Conservation (phyloP, 345 rosid species). For the Hevea brasiliensis region DNA sequence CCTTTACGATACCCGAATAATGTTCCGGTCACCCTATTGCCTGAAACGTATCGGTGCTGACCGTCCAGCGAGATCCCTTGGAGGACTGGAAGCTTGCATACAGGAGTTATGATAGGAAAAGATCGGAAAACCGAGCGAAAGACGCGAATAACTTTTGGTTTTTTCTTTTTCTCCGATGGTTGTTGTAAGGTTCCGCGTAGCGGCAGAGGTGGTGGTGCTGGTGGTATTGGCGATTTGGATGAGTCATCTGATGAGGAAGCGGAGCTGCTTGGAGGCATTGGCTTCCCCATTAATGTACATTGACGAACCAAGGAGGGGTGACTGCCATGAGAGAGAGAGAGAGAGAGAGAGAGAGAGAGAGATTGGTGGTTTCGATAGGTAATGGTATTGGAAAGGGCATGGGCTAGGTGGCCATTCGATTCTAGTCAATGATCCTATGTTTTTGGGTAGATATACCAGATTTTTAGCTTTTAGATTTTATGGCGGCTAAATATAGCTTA, state of each 20-base stretch:
- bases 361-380: slow-evolving; percentile 15
- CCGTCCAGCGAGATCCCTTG: slow-evolving; percentile 44
- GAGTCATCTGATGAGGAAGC: slow-evolving; percentile 21
- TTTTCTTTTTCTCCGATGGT: slow-evolving; percentile 56
- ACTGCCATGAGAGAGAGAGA: slow-evolving; percentile 23
- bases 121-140: slow-evolving; percentile 77
- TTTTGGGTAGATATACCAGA: not conserved
- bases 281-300: slow-evolving; percentile 63
- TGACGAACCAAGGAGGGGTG: slow-evolving; percentile 27
- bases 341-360: not conserved
- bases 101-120: slow-evolving; percentile 64
- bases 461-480: not conserved
- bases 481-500: not conserved
- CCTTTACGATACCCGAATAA: slow-evolving; percentile 75
- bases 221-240: slow-evolving; percentile 17
- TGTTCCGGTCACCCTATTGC: slow-evolving; percentile 53
- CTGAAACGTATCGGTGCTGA: slow-evolving; percentile 31
- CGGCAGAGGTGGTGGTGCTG: slow-evolving; percentile 16
- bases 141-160: slow-evolving; percentile 51
- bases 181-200: slow-evolving; percentile 44
- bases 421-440: slow-evolving; percentile 19
- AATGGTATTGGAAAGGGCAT: slow-evolving; percentile 3
- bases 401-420: not conserved
- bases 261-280: slow-evolving; percentile 33
- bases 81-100: slow-evolving; percentile 55